Conservation (phyloP, 2,329 filamentous ascomycete genomes). For the Colletotrichum brevisporum region DNA sequence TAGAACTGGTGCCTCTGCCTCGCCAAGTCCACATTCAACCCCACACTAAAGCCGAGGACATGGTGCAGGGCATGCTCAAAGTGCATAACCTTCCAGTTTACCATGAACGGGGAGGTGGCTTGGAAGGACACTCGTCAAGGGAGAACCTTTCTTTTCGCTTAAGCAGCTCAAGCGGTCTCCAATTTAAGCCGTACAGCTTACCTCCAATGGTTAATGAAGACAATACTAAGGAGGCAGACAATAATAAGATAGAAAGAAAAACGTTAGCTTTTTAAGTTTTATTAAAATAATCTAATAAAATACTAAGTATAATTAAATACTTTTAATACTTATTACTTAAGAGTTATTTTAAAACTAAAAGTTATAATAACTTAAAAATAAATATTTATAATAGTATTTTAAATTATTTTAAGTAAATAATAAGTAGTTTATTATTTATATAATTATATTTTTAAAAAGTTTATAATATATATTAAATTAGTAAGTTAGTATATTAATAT, state of each 20-base stretch:
- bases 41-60: conserved; percentile 72
- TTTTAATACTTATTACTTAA: too few relatives aligned
- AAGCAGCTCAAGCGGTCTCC: conserved; percentile 83
- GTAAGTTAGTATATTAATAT: too few relatives aligned
- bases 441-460: too few relatives aligned
- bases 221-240: conserved; percentile 61
- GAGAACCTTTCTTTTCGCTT: conserved; percentile 94
- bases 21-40: conserved; percentile 67
- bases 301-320: too few relatives aligned
- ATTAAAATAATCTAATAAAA: too few relatives aligned
- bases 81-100: conserved; percentile 87
- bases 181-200: conserved; percentile 89
- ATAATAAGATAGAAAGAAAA: conserved; percentile 72
- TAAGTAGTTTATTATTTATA: too few relatives aligned
- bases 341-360: too few relatives aligned
- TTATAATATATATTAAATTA: too few relatives aligned
- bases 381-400: too few relatives aligned
- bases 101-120: conserved; percentile 89
- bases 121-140: conserved; percentile 75
- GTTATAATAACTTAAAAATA: too few relatives aligned
- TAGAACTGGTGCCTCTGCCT: conserved; percentile 83
- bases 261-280: conserved; percentile 75
- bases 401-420: too few relatives aligned
- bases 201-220: conserved; percentile 85
- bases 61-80: conserved; percentile 87